Conservation (phyloP, 1,284 basidiomycete species). For the Anthracocystis setariae region DNA sequence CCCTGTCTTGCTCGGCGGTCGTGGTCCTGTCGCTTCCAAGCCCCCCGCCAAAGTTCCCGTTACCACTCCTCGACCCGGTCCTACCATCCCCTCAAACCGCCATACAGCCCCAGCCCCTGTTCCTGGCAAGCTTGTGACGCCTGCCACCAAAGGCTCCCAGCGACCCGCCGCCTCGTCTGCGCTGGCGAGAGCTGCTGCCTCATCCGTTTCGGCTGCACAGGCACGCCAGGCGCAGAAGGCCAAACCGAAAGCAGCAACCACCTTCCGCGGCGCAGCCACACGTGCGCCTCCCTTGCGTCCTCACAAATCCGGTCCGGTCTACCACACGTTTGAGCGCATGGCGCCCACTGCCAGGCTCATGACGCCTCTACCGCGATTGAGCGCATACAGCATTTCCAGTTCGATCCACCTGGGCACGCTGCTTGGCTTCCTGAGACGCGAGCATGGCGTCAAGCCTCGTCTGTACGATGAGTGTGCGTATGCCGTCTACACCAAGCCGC, state of each 20-base stretch:
- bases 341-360: constrained; percentile 53
- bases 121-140: constrained; percentile 39
- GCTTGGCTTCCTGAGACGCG: constrained; percentile 80
- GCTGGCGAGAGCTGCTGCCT: constrained; percentile 42
- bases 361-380: constrained; percentile 62
- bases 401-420: constrained; percentile 69
- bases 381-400: constrained; percentile 83
- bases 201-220: constrained; percentile 38
- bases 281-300: constrained; percentile 46
- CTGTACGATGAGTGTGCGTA: constrained; percentile 93
- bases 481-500: constrained; percentile 88
- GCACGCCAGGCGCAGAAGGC: constrained; percentile 31
- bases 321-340: constrained; percentile 66
- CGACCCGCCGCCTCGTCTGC: constrained; percentile 48
- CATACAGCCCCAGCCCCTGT: constrained; percentile 31
- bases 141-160: constrained; percentile 27
- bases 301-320: constrained; percentile 55
- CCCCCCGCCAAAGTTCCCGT: constrained; percentile 46
- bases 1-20: constrained; percentile 17
- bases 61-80: constrained; percentile 35
- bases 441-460: constrained; percentile 88
- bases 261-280: constrained; percentile 36
- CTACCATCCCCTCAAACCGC: constrained; percentile 35
- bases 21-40: constrained; percentile 26
- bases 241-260: constrained; percentile 34